Conservation (phyloP, 805 yeast species). For the Cyberlindnera xylosilytica region DNA sequence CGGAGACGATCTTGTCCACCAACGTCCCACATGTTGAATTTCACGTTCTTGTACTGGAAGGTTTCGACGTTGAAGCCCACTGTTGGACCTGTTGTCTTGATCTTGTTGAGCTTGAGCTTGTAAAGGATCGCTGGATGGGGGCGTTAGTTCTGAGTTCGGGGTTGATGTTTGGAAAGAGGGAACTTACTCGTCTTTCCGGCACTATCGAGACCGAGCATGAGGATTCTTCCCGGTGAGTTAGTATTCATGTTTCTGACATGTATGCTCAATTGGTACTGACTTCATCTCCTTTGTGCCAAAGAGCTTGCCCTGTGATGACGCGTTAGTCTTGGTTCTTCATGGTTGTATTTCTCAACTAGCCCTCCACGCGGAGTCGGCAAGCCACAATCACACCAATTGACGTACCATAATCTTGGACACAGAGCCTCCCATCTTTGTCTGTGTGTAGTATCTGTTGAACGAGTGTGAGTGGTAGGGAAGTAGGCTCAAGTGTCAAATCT, state of each 20-base stretch:
- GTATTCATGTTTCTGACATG: not conserved
- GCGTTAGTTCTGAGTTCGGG: not conserved
- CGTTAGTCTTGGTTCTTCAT: no score
- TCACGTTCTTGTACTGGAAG: slow-evolving; percentile 74
- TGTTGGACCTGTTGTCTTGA: slow-evolving; percentile 82
- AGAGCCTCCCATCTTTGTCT: slow-evolving; percentile 31
- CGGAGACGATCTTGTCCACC: slow-evolving; percentile 94
- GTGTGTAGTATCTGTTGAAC: not conserved
- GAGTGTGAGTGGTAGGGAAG: not conserved
- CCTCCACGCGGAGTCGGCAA: no score
- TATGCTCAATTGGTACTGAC: slow-evolving; percentile 9
- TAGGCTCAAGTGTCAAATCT: not conserved
- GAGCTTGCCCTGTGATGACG: slow-evolving; percentile 35
- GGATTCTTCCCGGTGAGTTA: slow-evolving; percentile 39
- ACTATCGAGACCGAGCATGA: slow-evolving; percentile 90
- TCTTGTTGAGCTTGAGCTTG: slow-evolving; percentile 74
- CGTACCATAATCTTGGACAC: slow-evolving; percentile 31
- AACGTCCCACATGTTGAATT: slow-evolving; percentile 90
- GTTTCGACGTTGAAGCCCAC: slow-evolving; percentile 93
- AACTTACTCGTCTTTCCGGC: slow-evolving; percentile 74
- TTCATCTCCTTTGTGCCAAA: slow-evolving; percentile 54
- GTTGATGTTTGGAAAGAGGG: not conserved
- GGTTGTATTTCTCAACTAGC: no score
- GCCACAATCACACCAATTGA: no score
- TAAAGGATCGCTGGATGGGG: slow-evolving; percentile 55